phyloP scores from a whole-genome alignment of 2,329 filamentous ascomycete genomes.

The Penicillium decumbens region DNA sequence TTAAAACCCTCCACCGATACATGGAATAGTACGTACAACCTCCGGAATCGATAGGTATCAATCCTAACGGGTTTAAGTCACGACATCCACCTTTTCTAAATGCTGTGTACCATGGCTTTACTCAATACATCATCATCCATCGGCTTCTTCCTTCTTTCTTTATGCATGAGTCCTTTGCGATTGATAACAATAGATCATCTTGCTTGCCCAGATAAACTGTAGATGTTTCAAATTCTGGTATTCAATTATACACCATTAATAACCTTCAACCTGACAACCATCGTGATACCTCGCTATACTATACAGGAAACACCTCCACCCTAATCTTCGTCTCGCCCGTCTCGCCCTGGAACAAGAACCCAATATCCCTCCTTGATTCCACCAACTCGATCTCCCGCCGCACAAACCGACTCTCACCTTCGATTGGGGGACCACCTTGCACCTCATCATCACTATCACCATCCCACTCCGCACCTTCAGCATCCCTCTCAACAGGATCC shows the following conservation, averaged over 20 bases:
- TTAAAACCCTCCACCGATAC: no score
- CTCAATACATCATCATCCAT: no score
- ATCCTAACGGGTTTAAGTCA: no score
- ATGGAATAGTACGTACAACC: no score
- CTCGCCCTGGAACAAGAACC: constrained; percentile 68
- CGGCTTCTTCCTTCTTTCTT: no score
- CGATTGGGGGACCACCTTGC: constrained; percentile 1
- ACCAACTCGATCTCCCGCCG: constrained; percentile 74
- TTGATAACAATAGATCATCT: not conserved
- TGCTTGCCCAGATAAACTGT: not conserved
- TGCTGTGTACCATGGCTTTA: no score
- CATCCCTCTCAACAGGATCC: constrained; percentile 67
- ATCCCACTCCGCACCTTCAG: constrained; percentile 51
- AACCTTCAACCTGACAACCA: no score
- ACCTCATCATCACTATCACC: constrained; percentile 38
- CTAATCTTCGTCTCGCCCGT: constrained; percentile 65
- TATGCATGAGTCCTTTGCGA: no score
- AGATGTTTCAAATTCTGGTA: not conserved
- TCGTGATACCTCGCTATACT: not conserved
- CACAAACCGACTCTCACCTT: constrained; percentile 57
- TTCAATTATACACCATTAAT: not conserved
- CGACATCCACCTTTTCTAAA: no score
- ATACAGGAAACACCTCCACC: constrained; percentile 50
- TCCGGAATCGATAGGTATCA: no score
- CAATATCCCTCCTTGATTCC: constrained; percentile 74